phyloP scores from a whole-genome alignment of 202 grass and related monocot species.

The Musa balbisiana region DNA sequence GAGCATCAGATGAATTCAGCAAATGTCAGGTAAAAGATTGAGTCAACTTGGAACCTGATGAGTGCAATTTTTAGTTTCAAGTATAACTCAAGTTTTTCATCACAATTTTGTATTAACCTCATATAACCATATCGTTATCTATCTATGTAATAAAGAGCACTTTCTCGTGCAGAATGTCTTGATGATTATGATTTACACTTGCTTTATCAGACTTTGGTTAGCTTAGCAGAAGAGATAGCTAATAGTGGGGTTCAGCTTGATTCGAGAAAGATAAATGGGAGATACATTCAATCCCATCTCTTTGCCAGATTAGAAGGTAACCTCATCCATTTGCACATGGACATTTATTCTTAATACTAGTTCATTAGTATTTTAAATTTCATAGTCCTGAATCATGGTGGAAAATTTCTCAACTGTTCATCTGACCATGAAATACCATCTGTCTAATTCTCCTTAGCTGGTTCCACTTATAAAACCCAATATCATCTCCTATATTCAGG shows the following conservation, averaged over 20 bases:
- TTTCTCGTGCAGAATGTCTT: neutral
- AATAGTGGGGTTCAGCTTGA: conserved; percentile 51
- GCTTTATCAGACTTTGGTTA: conserved; percentile 59
- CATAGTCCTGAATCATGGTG: neutral
- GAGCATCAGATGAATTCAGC: too few relatives aligned
- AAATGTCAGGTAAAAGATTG: too few relatives aligned
- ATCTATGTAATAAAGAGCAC: too few relatives aligned
- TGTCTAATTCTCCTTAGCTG: too few relatives aligned
- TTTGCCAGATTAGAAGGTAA: conserved; percentile 80
- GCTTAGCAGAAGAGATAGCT: conserved; percentile 83
- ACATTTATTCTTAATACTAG: neutral
- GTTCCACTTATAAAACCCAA: too few relatives aligned
- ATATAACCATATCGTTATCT: too few relatives aligned
- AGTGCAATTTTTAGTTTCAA: too few relatives aligned
- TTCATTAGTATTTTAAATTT: neutral
- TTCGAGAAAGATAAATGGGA: conserved; percentile 83
- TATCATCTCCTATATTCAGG: too few relatives aligned
- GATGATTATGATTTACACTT: neutral
- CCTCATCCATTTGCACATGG: neutral
- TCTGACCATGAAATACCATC: too few relatives aligned
- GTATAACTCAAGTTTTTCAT: too few relatives aligned
- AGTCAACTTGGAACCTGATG: too few relatives aligned
- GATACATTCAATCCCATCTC: conserved; percentile 89
- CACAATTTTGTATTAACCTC: too few relatives aligned
- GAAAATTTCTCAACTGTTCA: neutral